Percentiles rank a stretch among this genome's conserved stretches.
Evolutionary conservation across 768 basidiomycete species (phyloP).

Genomic region (Tricholoma bakamatsutake): DNA sequence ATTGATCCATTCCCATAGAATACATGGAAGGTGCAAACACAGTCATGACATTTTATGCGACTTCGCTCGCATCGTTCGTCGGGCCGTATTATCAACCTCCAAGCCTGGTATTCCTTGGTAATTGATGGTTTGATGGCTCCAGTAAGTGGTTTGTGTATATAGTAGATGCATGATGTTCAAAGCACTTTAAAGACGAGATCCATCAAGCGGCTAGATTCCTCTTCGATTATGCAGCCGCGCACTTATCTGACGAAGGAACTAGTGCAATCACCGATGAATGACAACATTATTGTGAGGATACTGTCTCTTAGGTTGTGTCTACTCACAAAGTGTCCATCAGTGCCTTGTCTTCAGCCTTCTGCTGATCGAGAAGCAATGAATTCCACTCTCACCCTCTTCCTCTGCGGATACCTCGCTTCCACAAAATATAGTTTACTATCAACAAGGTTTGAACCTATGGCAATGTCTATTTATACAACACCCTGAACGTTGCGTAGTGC

Average conservation of each 20-base stretch:
- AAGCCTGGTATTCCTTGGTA: slow-evolving; percentile 66
- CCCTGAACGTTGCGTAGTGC: slow-evolving; percentile 37
- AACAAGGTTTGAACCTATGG: slow-evolving; percentile 43
- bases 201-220: slow-evolving; percentile 71
- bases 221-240: slow-evolving; percentile 70
- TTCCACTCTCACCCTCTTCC: slow-evolving; percentile 67
- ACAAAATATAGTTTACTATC: slow-evolving; percentile 76
- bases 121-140: slow-evolving; percentile 69
- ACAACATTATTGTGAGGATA: slow-evolving; percentile 2
- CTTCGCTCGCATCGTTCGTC: slow-evolving; percentile 57
- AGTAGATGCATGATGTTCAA: slow-evolving; percentile 1
- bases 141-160: slow-evolving; percentile 35
- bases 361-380: slow-evolving; percentile 51
- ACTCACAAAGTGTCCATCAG: slow-evolving; percentile 54
- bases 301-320: slow-evolving; percentile 15
- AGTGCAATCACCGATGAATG: slow-evolving; percentile 22
- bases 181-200: slow-evolving; percentile 49
- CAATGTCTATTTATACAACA: neutral
- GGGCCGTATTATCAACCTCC: slow-evolving; percentile 61
- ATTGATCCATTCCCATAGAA: slow-evolving; percentile 35
- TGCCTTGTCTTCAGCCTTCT: slow-evolving; percentile 56
- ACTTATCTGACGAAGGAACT: slow-evolving; percentile 64
- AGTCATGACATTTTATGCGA: slow-evolving; percentile 75
- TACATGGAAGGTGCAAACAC: slow-evolving; percentile 63
- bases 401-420: slow-evolving; percentile 79